phyloP scores from a whole-genome alignment of 805 yeast genomes.

The Hanseniaspora thailandica region DNA sequence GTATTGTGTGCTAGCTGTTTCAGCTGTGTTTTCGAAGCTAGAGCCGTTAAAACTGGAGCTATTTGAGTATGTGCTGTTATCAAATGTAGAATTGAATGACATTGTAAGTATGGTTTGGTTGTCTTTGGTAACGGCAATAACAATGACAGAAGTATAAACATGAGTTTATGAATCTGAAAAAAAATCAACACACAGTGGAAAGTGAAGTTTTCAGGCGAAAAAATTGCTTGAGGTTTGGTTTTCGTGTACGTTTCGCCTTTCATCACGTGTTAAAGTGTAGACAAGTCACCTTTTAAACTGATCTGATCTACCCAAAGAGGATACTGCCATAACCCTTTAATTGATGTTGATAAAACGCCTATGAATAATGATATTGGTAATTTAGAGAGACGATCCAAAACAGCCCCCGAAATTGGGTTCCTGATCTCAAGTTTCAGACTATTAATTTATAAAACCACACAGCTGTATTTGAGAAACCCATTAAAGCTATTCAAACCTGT shows the following conservation, averaged over 20 bases:
- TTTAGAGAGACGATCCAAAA: neutral
- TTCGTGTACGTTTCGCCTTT: no score
- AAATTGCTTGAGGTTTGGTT: no score
- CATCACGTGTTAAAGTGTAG: no score
- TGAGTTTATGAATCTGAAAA: neutral
- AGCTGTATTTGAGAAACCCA: slow-evolving; percentile 67
- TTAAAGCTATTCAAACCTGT: slow-evolving; percentile 84
- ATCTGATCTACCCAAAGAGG: no score
- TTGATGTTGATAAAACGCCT: no score
- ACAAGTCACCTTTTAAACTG: no score
- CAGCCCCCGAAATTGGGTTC: slow-evolving; percentile 51
- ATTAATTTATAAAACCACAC: slow-evolving; percentile 60
- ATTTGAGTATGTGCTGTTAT: slow-evolving; percentile 11
- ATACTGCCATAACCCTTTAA: no score
- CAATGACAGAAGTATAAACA: neutral
- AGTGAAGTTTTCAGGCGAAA: no score
- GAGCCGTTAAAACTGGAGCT: slow-evolving; percentile 15
- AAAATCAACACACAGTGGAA: no score
- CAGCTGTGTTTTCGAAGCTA: slow-evolving; percentile 14
- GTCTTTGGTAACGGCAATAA: no score
- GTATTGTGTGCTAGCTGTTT: neutral
- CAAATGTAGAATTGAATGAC: neutral
- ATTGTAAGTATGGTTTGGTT: neutral
- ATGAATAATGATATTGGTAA: neutral
- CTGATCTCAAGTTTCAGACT: slow-evolving; percentile 83